phyloP scores from a whole-genome alignment of 345 rosid genomes.

The Gossypium sturtianum region DNA sequence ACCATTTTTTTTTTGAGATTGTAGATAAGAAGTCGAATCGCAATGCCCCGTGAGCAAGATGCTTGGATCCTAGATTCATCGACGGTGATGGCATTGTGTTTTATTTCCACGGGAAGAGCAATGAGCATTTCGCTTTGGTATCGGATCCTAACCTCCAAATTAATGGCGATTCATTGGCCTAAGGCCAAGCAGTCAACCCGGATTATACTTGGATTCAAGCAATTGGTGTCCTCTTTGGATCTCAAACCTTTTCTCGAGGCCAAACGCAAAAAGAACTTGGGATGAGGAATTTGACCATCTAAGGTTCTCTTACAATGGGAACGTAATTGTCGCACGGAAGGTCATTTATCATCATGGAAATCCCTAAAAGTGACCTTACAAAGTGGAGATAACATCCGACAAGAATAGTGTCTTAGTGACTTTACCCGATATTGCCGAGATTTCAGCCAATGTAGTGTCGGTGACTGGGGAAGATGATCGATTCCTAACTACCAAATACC shows the following conservation, averaged over 20 bases:
- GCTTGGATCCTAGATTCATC: constrained; percentile 49
- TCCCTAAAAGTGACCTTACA: constrained; percentile 36
- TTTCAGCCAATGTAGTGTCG: constrained; percentile 55
- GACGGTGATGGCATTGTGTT: constrained; percentile 52
- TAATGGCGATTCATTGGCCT: constrained; percentile 49
- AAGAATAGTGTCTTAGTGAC: constrained; percentile 48
- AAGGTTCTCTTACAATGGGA: constrained; percentile 46
- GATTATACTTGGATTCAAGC: constrained; percentile 63
- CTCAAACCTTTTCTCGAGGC: constrained; percentile 55
- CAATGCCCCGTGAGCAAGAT: constrained; percentile 49
- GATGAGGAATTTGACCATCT: constrained; percentile 45
- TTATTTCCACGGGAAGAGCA: constrained; percentile 56
- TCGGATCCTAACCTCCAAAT: constrained; percentile 48
- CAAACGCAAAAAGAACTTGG: constrained; percentile 45
- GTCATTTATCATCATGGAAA: constrained; percentile 43
- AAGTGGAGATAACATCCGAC: constrained; percentile 46
- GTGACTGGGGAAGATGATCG: constrained; percentile 67
- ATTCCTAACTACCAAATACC: constrained; percentile 55
- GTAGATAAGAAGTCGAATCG: constrained; percentile 25
- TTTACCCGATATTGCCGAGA: constrained; percentile 40
- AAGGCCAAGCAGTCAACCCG: constrained; percentile 30
- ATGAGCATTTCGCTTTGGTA: constrained; percentile 43
- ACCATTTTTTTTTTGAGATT: background rate
- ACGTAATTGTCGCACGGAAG: constrained; percentile 39
- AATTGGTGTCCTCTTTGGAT: constrained; percentile 49